Evolutionary conservation across 495 filamentous ascomycete genomes (phyloP).

Genomic region (Penicillium simplicissimum): DNA sequence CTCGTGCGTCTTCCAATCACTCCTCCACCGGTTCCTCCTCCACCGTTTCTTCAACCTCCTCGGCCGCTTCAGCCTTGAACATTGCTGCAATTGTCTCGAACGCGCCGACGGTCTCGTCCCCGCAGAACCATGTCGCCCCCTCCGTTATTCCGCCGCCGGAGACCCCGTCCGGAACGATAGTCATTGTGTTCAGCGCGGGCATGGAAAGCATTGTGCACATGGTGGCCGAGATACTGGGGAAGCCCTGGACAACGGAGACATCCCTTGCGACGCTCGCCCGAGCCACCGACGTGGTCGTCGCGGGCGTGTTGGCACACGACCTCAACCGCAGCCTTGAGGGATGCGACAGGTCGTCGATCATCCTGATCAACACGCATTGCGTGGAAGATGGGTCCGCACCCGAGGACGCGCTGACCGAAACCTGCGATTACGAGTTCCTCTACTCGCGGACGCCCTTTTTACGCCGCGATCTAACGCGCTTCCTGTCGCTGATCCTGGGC

Average conservation of each 20-base stretch:
- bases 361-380: constrained; percentile 73
- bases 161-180: constrained; percentile 38
- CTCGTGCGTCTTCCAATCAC: not conserved
- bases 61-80: constrained; percentile 10
- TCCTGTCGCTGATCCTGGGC: constrained; percentile 73
- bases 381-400: constrained; percentile 67
- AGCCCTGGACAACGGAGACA: constrained; percentile 58
- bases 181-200: constrained; percentile 60
- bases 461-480: constrained; percentile 73
- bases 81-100: constrained; percentile 13
- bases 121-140: constrained; percentile 11
- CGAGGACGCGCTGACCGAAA: constrained; percentile 60
- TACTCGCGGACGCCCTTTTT: constrained; percentile 71
- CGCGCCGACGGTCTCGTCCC: constrained; percentile 5
- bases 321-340: constrained; percentile 53
- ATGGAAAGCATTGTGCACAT: constrained; percentile 66
- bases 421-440: constrained; percentile 80
- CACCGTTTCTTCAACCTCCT: not conserved
- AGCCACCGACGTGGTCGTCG: constrained; percentile 54
- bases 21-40: not conserved
- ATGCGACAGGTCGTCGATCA: constrained; percentile 48
- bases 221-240: constrained; percentile 69
- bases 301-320: constrained; percentile 56
- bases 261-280: constrained; percentile 52
- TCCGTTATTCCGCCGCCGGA: constrained; percentile 1